phyloP scores from a whole-genome alignment of 179 eudicot genomes.

The Spinacia oleracea region DNA sequence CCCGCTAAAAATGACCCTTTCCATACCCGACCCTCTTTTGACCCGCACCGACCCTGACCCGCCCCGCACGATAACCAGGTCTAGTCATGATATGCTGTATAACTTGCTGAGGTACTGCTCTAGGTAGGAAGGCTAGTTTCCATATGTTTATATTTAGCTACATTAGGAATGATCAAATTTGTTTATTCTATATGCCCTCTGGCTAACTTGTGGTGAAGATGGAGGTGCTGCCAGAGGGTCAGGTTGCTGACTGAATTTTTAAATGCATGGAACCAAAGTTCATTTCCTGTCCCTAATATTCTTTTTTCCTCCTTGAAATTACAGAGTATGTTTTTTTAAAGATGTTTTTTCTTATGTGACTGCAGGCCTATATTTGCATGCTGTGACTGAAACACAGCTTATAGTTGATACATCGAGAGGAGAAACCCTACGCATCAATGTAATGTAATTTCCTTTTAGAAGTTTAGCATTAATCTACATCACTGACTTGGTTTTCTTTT shows the following conservation, averaged over 20 bases:
- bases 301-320: neutral
- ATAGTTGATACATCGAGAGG: slow-evolving; percentile 94
- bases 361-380: slow-evolving; percentile 79
- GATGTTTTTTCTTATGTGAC: slow-evolving; percentile 14
- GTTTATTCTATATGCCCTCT: neutral
- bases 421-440: slow-evolving; percentile 81
- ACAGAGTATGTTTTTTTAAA: neutral
- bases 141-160: neutral
- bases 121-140: neutral
- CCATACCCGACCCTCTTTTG: too few species aligned
- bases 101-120: neutral
- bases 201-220: neutral
- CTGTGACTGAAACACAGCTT: slow-evolving; percentile 81
- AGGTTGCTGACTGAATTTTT: neutral
- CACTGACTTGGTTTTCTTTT: neutral
- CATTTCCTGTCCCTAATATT: neutral
- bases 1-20: too few species aligned
- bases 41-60: too few species aligned
- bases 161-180: neutral
- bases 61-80: too few species aligned
- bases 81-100: neutral
- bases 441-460: slow-evolving; percentile 36
- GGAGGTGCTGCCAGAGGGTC: neutral
- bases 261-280: neutral
- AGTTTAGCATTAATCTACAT: neutral